phyloP scores from a whole-genome alignment of 495 filamentous ascomycete genomes.

The Penicillium cinerascens region DNA sequence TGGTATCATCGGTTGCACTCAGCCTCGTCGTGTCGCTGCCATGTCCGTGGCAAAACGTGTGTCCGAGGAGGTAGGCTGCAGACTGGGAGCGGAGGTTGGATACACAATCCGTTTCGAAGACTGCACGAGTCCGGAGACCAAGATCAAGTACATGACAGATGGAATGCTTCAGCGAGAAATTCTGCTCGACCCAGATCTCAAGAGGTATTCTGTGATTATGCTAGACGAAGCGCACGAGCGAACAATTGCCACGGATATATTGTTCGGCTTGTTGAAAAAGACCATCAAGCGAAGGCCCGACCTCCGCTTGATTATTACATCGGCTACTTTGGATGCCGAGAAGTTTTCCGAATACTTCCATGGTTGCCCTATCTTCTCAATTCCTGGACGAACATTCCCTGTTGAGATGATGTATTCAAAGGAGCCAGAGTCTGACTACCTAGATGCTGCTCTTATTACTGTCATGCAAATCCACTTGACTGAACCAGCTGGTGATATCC shows the following conservation, averaged over 20 bases:
- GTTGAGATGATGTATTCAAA: constrained; percentile 92
- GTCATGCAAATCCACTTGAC: constrained; percentile 98
- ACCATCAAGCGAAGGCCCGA: constrained; percentile 82
- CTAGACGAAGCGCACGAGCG: constrained; percentile 97
- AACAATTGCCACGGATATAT: constrained; percentile 91
- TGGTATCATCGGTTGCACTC: constrained; percentile 95
- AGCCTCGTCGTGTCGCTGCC: constrained; percentile 93
- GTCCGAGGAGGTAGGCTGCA: constrained; percentile 90
- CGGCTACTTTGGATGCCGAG: constrained; percentile 92
- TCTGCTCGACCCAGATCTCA: constrained; percentile 81
- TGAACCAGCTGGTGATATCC: constrained; percentile 86
- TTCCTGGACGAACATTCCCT: constrained; percentile 90
- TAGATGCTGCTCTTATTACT: constrained; percentile 90
- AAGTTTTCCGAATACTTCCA: constrained; percentile 97
- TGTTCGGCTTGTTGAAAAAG: constrained; percentile 94
- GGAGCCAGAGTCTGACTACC: constrained; percentile 93
- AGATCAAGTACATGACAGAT: constrained; percentile 99
- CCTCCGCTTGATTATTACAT: constrained; percentile 92
- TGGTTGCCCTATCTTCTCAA: constrained; percentile 90
- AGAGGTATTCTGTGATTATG: constrained; percentile 93
- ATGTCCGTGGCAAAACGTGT: constrained; percentile 98
- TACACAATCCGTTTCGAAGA: constrained; percentile 99
- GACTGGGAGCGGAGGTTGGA: constrained; percentile 87
- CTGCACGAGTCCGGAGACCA: constrained; percentile 80
- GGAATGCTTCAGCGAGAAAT: constrained; percentile 97